phyloP scores from a whole-genome alignment of 805 yeast genomes.

The Komagataella mondaviorum region DNA sequence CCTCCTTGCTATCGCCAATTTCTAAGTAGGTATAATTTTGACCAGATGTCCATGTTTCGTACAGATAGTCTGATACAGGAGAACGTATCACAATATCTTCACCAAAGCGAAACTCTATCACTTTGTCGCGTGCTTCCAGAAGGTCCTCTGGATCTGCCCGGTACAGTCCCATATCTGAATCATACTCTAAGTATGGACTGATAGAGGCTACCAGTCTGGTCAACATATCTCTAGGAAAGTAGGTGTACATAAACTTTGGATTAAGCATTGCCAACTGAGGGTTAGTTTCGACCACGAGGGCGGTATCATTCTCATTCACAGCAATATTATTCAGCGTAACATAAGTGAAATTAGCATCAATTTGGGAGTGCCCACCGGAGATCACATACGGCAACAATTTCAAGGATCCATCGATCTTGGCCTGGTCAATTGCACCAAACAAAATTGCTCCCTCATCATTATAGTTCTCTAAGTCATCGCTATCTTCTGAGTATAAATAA shows the following conservation, averaged over 20 bases:
- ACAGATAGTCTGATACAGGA: not conserved
- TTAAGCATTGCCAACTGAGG: not conserved
- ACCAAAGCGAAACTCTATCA: not conserved
- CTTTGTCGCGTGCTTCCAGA: not conserved
- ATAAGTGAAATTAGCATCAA: not conserved
- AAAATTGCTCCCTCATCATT: not conserved
- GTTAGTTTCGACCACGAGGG: not conserved
- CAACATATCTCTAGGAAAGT: not conserved
- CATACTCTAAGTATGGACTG: not conserved
- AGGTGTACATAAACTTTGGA: not conserved
- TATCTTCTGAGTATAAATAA: not conserved
- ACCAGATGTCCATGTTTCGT: not conserved
- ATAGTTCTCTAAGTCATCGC: not conserved
- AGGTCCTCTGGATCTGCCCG: not conserved
- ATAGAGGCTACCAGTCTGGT: not conserved
- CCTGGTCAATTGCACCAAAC: not conserved
- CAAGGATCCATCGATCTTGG: not conserved
- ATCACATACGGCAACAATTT: not conserved
- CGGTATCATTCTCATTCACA: not conserved
- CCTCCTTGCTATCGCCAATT: not conserved
- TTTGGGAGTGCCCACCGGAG: not conserved
- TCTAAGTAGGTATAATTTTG: not conserved
- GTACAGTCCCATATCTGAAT: not conserved
- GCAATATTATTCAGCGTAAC: not conserved
- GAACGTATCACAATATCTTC: not conserved